Base-by-base conservation (phyloP, 768 basidiomycete species). In the Mycena polygramma region DNA sequence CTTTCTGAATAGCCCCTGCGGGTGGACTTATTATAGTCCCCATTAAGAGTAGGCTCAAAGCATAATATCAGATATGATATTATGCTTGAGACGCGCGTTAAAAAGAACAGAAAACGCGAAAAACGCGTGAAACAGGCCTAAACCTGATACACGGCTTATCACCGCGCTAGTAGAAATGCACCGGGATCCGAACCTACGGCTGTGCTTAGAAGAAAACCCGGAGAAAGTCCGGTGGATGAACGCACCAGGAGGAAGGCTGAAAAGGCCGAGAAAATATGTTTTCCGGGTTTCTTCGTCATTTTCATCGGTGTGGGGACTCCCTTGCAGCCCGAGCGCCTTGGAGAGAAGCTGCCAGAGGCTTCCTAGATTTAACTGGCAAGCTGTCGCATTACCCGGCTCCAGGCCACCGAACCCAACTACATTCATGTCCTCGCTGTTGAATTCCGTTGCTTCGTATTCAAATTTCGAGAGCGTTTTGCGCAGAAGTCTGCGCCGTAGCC, bases 401-500 rank as follows among this genome's bases (percentile, higher is more conserved):
- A 60, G 58, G 17, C 58, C 58, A 7, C 58, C 58, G 30, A 60
- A 60, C 7, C 58, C 58, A 10, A 60, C 19, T 15, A 60, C 45
- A 20, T 60, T 60, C 58, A 60, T 60, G 58, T 60, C 58, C 11
- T 60, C 41, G 43, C 19, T 24, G 35, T 60, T 60, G 17, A 46
- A 60, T 15, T 60, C 43, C 17, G 45, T 60, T 2, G 45, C 7
- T 4, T 60, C 45, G 22, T 24, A 46, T 30, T 60, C 58, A 24
- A 17, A 43, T 30, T 60, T 60, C 11, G 41, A 45, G 11, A 60
- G n/a, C 2, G 58, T 60, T 14, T 60, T 43, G 41, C 41, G n/a
- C 9, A 60, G 43, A 24, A 60, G 30, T 3, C 13, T 22, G 11
- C 43, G 45, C 4, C 58, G 39, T 19, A 60, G 24, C 7, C 22